Evolutionary conservation across 495 filamentous ascomycete species (phyloP).

Genomic region (Margaritispora aquatica): DNA sequence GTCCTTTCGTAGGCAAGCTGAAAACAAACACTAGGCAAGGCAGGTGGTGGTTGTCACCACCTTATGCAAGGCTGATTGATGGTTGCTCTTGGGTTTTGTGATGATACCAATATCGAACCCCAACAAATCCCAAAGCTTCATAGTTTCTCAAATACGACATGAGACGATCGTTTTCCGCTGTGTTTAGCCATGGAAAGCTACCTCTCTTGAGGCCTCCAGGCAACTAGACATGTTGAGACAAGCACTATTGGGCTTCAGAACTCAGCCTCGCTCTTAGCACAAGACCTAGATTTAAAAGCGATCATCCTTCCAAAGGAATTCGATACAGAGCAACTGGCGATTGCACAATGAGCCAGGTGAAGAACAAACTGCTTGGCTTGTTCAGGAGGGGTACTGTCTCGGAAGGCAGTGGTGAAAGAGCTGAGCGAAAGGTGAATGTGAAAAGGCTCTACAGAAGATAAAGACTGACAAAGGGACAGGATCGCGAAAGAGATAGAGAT

Average conservation of each 20-base stretch:
- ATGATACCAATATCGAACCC: not conserved
- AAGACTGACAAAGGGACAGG: not conserved
- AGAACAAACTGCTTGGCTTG: slow-evolving; percentile 20
- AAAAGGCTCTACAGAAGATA: not conserved
- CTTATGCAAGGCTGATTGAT: not conserved
- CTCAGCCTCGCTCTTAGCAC: not conserved
- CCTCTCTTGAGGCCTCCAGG: not conserved
- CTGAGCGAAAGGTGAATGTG: not conserved
- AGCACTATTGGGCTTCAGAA: not conserved
- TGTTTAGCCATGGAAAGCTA: not conserved
- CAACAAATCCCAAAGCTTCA: not conserved
- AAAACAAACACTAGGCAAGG: too few species aligned
- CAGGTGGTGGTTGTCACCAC: not conserved
- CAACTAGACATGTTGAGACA: not conserved
- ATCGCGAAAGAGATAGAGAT: not conserved
- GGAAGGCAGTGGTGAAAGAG: not conserved
- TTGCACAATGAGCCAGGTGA: slow-evolving; percentile 21
- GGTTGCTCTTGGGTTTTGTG: too few species aligned
- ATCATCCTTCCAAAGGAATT: not conserved
- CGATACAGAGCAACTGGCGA: not conserved
- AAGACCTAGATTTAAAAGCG: not conserved
- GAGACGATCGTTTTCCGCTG: not conserved
- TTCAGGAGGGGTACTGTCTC: slow-evolving; percentile 17
- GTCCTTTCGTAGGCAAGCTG: too few species aligned
- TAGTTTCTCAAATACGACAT: not conserved